Base-by-base conservation (phyloP, 352 stramenopile genomes). In the Globisporangium rhizosaccharum region DNA sequence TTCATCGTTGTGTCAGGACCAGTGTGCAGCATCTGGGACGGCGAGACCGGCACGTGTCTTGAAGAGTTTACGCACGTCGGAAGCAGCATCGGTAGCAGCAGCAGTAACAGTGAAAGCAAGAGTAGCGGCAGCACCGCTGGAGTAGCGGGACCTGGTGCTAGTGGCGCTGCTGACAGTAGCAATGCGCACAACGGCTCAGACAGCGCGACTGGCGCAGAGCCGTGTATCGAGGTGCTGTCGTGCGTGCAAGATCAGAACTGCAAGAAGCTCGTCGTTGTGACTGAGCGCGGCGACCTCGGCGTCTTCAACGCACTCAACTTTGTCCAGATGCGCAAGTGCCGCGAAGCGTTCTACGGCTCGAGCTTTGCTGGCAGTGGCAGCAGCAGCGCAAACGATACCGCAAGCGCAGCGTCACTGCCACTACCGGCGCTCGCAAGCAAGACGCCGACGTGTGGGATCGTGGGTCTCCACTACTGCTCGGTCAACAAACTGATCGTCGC, bases 231-330 rank as follows among this genome's bases (percentile, higher is more conserved):
- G 15, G 65, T 91, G 26, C 50, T 88, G 15, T 55, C 70, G 3
- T 87, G 79, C 51, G 65, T 70, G 2, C 73, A 87, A 51, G 79
- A 92, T 46, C 18, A 55, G 2, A 82, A 82, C 15, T 79, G 75
- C 62, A 74, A 80, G 42, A 90, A 92, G 53, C 59, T 92, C 15
- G 68, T 88, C 0, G 62, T 87, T 3, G 63, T 87, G 12, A 74
- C 79, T 1, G 79, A 90, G 52, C 57, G 73, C 14, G 82, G 82
- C 1, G 72, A 66, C 5, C 56, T 92, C 14, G 76, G 78, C 1
- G 79, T 92, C 7, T 90, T 85, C 63, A 90, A 92, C 46, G 75
- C 76, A 47, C 76, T 83, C 17, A 90, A 90, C 53, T 78, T 92
- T 20, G 73, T 89, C n/a, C 73, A 76, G 25, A 87, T 92, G 71